phyloP scores from a whole-genome alignment of 768 basidiomycete species.

The Russula virescens region DNA sequence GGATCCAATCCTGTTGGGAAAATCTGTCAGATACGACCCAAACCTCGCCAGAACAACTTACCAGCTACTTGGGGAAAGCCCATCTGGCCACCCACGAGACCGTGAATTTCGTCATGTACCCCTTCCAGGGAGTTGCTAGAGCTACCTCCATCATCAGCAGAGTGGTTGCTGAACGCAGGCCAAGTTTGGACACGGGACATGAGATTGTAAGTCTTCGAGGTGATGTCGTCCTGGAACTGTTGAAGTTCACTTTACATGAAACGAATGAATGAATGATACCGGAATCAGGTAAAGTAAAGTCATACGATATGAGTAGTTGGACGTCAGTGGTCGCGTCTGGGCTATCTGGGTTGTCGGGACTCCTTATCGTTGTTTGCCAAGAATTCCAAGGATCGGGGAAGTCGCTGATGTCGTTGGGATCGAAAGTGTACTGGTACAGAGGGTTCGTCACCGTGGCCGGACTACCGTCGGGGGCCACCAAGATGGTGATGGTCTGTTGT shows the following conservation, averaged over 20 bases:
- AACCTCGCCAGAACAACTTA: slow-evolving; percentile 28
- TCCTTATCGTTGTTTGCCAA: slow-evolving; percentile 18
- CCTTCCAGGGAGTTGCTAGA: slow-evolving; percentile 44
- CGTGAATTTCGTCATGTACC: slow-evolving; percentile 46
- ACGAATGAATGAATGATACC: neutral
- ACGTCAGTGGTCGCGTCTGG: slow-evolving; percentile 27
- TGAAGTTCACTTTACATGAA: neutral
- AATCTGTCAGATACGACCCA: neutral
- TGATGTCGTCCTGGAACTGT: slow-evolving; percentile 1
- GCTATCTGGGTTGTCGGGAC: neutral
- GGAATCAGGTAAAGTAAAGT: neutral
- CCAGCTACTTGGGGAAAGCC: slow-evolving; percentile 28
- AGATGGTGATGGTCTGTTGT: slow-evolving; percentile 31
- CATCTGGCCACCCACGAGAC: slow-evolving; percentile 25
- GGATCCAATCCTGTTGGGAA: slow-evolving; percentile 44
- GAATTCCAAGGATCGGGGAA: slow-evolving; percentile 6
- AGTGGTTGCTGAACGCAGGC: slow-evolving; percentile 45
- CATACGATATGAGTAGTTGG: slow-evolving; percentile 29
- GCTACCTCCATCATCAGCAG: slow-evolving; percentile 34
- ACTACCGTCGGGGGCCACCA: slow-evolving; percentile 30
- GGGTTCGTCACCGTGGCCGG: slow-evolving; percentile 31
- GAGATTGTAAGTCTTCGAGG: slow-evolving; percentile 29
- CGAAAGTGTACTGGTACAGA: slow-evolving; percentile 33
- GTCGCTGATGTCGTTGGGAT: slow-evolving; percentile 26
- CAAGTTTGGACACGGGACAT: slow-evolving; percentile 36